These are phyloP conservation scores for Verbascum thapsus DNA, from an alignment of 257 asterid genomes.

Conservation along the genomic window DNA sequence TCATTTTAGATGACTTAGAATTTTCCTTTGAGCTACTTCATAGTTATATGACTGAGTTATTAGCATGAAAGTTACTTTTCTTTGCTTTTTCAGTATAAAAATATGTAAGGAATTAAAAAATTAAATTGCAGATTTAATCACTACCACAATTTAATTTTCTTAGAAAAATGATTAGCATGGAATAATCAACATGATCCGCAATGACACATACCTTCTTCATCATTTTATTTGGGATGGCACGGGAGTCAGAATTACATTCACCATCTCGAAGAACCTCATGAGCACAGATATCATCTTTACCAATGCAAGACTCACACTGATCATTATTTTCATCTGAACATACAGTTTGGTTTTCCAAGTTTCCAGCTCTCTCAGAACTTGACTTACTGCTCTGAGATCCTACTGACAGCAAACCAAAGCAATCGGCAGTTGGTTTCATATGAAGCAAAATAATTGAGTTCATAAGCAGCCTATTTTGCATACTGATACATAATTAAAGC, in stretches of 20 bases:
- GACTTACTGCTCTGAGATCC: slow-evolving; percentile 34
- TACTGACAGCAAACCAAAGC: slow-evolving; percentile 30
- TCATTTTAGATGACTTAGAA: neutral
- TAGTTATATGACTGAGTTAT: too few species aligned
- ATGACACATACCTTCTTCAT: slow-evolving; percentile 65
- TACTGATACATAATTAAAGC: too few species aligned
- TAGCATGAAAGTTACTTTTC: too few species aligned
- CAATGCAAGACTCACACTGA: slow-evolving; percentile 53
- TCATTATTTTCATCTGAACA: slow-evolving; percentile 34
- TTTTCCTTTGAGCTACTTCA: too few species aligned
- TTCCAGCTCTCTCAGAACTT: slow-evolving; percentile 32
- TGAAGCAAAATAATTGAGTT: neutral
- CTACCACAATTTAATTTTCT: neutral
- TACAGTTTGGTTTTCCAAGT: slow-evolving; percentile 30
- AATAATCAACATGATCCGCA: neutral
- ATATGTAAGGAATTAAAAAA: too few species aligned
- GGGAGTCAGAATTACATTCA: slow-evolving; percentile 42
- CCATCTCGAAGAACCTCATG: slow-evolving; percentile 67
- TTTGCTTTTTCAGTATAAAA: too few species aligned
- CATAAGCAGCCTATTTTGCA: too few species aligned
- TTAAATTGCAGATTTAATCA: too few species aligned
- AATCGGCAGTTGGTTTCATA: slow-evolving; percentile 22
- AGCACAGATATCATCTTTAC: slow-evolving; percentile 65
- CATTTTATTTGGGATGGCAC: slow-evolving; percentile 49
- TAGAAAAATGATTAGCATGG: neutral